These are phyloP conservation scores for Umbelopsis sp. DNA, from an alignment of 192 early-diverging fungal genomes.

Conservation along the genomic window DNA sequence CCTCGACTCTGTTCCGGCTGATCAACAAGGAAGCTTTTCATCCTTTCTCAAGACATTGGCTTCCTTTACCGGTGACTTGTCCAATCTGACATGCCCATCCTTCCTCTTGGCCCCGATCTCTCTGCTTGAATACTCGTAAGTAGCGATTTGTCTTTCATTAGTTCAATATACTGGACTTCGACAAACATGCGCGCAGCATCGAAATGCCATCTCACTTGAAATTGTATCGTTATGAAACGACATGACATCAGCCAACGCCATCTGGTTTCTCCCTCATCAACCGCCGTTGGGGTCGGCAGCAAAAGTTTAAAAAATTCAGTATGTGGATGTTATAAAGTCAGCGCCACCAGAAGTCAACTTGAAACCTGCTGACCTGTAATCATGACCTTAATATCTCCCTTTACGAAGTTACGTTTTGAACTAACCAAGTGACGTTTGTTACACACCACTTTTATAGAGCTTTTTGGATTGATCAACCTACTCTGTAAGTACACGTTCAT, in stretches of 20 bases:
- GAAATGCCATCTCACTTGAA: too few relatives aligned
- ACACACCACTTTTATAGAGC: slow-evolving; percentile 11
- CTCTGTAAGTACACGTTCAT: slow-evolving; percentile 25
- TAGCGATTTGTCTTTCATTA: background rate
- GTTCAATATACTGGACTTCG: too few relatives aligned
- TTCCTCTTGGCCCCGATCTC: slow-evolving; percentile 78
- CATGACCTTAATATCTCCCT: background rate
- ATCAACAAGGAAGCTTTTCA: slow-evolving; percentile 63
- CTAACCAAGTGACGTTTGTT: background rate
- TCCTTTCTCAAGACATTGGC: slow-evolving; percentile 70
- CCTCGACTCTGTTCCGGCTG: slow-evolving; percentile 55
- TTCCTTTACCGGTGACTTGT: slow-evolving; percentile 81
- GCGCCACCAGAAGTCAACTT: background rate
- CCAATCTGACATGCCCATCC: slow-evolving; percentile 77
- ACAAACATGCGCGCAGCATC: too few relatives aligned
- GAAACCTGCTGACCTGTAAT: background rate
- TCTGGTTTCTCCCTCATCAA: background rate
- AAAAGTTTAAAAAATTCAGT: background rate
- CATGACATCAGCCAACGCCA: background rate
- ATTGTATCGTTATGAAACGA: too few relatives aligned
- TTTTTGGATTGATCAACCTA: slow-evolving; percentile 66
- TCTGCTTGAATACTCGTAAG: slow-evolving; percentile 76
- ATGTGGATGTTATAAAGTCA: background rate
- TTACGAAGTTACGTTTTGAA: background rate
- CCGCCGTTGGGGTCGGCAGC: background rate